Percentiles rank a stretch among this genome's conserved stretches.
These are phyloP conservation scores for Parasarocladium wereldwijsianum DNA, from an alignment of 2,329 filamentous ascomycete genomes.

Conservation along the genomic window DNA sequence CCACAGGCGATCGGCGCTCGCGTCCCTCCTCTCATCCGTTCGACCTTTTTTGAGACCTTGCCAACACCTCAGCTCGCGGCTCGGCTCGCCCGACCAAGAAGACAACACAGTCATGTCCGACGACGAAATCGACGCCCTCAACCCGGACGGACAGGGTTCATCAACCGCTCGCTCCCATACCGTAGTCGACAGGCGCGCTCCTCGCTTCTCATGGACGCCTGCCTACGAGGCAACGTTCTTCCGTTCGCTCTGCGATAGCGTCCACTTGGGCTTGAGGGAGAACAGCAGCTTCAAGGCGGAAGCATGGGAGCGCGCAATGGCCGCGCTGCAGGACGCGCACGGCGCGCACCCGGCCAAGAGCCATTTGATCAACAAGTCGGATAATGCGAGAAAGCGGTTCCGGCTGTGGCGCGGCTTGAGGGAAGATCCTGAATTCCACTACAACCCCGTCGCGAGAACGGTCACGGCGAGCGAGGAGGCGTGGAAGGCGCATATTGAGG, in stretches of 20 bases:
- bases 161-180: slow-evolving; percentile 15
- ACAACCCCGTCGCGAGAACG: slow-evolving; percentile 32
- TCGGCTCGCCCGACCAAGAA: no score
- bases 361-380: slow-evolving; percentile 49
- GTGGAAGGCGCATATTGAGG: slow-evolving; percentile 42
- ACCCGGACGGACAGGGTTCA: slow-evolving; percentile 18
- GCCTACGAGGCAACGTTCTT: slow-evolving; percentile 47
- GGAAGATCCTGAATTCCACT: slow-evolving; percentile 41
- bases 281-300: slow-evolving; percentile 47
- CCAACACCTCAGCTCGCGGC: no score
- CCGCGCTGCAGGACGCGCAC: slow-evolving; percentile 38
- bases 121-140: slow-evolving; percentile 22
- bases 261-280: slow-evolving; percentile 39
- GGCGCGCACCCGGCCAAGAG: slow-evolving; percentile 43
- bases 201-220: slow-evolving; percentile 45
- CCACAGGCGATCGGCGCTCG: no score
- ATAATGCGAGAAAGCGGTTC: slow-evolving; percentile 48
- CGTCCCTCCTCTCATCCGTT: no score
- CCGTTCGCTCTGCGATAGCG: slow-evolving; percentile 43
- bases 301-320: slow-evolving; percentile 43
- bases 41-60: no score
- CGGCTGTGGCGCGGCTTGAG: slow-evolving; percentile 44
- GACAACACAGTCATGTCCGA: slow-evolving; percentile 27
- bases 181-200: slow-evolving; percentile 26
- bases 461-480: slow-evolving; percentile 42